A percentile compares a stretch with the other conserved stretches of the same genome.
These are phyloP conservation scores for Penicillium atrosanguineum DNA, from an alignment of 495 filamentous ascomycete species.

Conservation along the genomic window DNA sequence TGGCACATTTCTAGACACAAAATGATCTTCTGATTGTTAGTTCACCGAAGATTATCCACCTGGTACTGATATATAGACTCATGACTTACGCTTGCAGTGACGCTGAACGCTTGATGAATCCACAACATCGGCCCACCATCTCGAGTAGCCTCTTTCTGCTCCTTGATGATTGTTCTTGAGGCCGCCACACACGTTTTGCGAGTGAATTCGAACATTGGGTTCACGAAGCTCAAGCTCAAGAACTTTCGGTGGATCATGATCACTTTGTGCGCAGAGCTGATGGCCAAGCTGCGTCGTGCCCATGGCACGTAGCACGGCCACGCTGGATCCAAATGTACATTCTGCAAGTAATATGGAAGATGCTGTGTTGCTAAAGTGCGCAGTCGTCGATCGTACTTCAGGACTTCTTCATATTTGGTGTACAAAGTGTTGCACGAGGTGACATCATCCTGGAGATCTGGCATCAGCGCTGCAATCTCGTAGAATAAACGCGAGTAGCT, in stretches of 20 bases:
- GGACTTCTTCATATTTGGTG: conserved; percentile 37
- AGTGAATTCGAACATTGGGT: conserved; percentile 37
- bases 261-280: conserved; percentile 41
- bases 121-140: conserved; percentile 39
- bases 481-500: conserved; percentile 34
- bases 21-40: conserved; percentile 26
- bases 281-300: conserved; percentile 33
- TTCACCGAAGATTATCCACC: not conserved
- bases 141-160: conserved; percentile 27
- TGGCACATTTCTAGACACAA: conserved; percentile 43
- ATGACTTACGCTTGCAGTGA: conserved; percentile 26
- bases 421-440: conserved; percentile 28
- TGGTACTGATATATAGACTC: not conserved
- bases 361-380: conserved; percentile 27
- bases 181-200: conserved; percentile 38
- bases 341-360: conserved; percentile 28
- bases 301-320: conserved; percentile 41
- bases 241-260: conserved; percentile 49
- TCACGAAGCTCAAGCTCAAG: conserved; percentile 37
- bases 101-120: conserved; percentile 37
- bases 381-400: conserved; percentile 36
- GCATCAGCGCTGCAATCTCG: conserved; percentile 35
- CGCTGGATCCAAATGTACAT: conserved; percentile 26
- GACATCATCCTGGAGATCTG: conserved; percentile 36
- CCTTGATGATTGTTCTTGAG: conserved; percentile 40